These are phyloP conservation scores for Aspergillus luchuensis DNA, from an alignment of 2,329 filamentous ascomycete genomes.

Conservation along the genomic window DNA sequence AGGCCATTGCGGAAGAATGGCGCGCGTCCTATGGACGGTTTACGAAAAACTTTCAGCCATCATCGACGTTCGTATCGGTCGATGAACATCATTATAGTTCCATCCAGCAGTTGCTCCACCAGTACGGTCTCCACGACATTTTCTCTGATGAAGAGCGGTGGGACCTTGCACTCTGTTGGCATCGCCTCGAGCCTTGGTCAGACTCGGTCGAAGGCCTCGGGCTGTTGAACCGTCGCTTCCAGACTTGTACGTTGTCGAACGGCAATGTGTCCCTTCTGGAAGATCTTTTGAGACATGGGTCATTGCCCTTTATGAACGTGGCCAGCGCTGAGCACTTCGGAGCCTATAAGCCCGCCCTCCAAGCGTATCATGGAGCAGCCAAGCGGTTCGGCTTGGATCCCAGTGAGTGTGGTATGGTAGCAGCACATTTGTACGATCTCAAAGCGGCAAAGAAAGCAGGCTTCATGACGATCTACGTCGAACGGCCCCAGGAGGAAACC, in stretches of 20 bases:
- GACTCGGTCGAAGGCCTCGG: conserved; percentile 62
- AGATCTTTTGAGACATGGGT: conserved; percentile 63
- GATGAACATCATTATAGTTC: conserved; percentile 71
- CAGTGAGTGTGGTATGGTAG: conserved; percentile 71
- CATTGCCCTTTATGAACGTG: conserved; percentile 63
- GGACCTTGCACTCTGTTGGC: conserved; percentile 67
- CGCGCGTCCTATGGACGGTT: conserved; percentile 65
- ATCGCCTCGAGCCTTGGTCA: conserved; percentile 68
- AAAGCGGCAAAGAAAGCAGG: conserved; percentile 66
- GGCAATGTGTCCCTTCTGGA: conserved; percentile 68
- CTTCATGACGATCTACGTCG: conserved; percentile 72
- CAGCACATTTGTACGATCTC: conserved; percentile 72
- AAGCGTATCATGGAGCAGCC: conserved; percentile 69
- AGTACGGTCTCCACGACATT: conserved; percentile 59
- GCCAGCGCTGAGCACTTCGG: conserved; percentile 70
- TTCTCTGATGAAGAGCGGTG: conserved; percentile 65
- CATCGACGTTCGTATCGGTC: conserved; percentile 64
- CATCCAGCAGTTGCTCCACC: conserved; percentile 59
- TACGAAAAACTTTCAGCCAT: conserved; percentile 48
- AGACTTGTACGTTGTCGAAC: conserved; percentile 72
- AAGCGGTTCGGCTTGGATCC: conserved; percentile 59
- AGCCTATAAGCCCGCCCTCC: conserved; percentile 72
- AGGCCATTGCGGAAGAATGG: conserved; percentile 70
- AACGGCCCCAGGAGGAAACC: conserved; percentile 66
- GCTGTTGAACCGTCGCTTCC: conserved; percentile 57